A percentile compares a stretch with the other conserved stretches of the same genome.
Evolutionary conservation across 2,329 filamentous ascomycete genomes (phyloP).

Genomic region (Magnaporthiopsis incrustans): DNA sequence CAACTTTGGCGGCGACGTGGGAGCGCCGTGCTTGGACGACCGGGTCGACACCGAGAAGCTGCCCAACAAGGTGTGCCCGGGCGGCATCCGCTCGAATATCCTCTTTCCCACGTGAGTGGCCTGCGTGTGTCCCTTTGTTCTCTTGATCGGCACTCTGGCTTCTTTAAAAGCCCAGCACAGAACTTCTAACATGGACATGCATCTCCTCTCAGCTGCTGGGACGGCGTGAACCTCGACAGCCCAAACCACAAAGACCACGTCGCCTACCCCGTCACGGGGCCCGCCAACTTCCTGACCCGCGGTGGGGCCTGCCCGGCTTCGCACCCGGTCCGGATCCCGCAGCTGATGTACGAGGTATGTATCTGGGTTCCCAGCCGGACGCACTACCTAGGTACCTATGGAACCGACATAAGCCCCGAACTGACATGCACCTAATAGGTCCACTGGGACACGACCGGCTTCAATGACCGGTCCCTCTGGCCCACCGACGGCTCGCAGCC

Average conservation of each 20-base stretch:
- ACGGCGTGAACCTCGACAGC: constrained; percentile 38
- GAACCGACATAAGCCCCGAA: too few relatives aligned
- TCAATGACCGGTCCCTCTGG: constrained; percentile 29
- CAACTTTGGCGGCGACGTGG: constrained; percentile 35
- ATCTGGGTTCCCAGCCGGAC: too few relatives aligned
- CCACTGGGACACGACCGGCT: constrained; percentile 30
- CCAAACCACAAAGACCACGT: constrained; percentile 38
- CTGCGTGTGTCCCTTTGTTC: constrained; percentile 35
- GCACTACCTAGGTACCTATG: too few relatives aligned
- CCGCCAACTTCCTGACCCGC: constrained; percentile 31
- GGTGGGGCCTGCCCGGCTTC: constrained; percentile 30
- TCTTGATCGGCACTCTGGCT: too few relatives aligned
- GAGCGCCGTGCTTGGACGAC: constrained; percentile 33
- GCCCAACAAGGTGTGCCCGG: constrained; percentile 29
- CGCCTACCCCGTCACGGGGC: constrained; percentile 29
- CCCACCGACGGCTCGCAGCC: constrained; percentile 29
- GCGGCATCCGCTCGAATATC: constrained; percentile 37
- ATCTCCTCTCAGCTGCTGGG: constrained; percentile 46
- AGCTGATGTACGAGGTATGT: constrained; percentile 39
- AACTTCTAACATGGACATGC: constrained; percentile 38
- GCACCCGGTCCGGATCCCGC: constrained; percentile 33
- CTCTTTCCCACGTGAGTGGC: constrained; percentile 45
- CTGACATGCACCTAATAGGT: too few relatives aligned
- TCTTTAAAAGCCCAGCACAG: too few relatives aligned
- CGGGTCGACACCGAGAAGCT: constrained; percentile 31